A percentile compares a stretch with the other conserved stretches of the same genome.
Conservation (phyloP, 2,329 filamentous ascomycete genomes). For the Aspergillus ruber region DNA sequence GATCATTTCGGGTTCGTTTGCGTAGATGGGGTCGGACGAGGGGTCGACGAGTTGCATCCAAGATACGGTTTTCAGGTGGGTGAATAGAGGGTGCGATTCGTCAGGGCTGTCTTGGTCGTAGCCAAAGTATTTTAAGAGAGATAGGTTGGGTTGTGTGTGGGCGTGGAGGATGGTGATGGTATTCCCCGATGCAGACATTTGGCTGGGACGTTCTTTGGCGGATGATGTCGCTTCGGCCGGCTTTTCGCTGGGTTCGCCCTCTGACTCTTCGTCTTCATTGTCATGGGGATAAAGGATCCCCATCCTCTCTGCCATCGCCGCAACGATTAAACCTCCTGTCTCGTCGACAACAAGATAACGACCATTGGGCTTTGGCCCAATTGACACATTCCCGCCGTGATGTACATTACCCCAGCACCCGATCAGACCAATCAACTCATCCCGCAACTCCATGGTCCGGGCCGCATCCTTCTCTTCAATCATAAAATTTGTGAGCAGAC, state of each 20-base stretch:
- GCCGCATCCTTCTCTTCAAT: conserved; percentile 71
- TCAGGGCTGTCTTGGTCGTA: conserved; percentile 65
- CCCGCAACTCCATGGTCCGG: conserved; percentile 77
- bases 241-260: conserved; percentile 9
- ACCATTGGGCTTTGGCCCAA: conserved; percentile 40
- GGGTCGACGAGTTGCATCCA: conserved; percentile 89
- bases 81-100: conserved; percentile 68
- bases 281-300: conserved; percentile 60
- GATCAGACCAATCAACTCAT: conserved; percentile 74
- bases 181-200: conserved; percentile 46
- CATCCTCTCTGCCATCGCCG: conserved; percentile 82
- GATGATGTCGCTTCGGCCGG: background rate
- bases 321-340: conserved; percentile 73
- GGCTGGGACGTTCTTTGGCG: conserved; percentile 20
- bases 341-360: conserved; percentile 83
- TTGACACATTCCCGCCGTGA: conserved; percentile 47
- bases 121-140: conserved; percentile 80
- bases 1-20: conserved; percentile 55
- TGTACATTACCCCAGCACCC: conserved; percentile 89
- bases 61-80: conserved; percentile 73
- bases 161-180: conserved; percentile 54
- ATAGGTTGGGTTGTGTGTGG: conserved; percentile 77
- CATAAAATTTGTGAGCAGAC: conserved; percentile 67
- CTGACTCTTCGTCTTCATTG: conserved; percentile 20
- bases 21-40: conserved; percentile 65